phyloP scores from a whole-genome alignment of 2,329 filamentous ascomycete genomes.

The Albophoma yamanashiensis region DNA sequence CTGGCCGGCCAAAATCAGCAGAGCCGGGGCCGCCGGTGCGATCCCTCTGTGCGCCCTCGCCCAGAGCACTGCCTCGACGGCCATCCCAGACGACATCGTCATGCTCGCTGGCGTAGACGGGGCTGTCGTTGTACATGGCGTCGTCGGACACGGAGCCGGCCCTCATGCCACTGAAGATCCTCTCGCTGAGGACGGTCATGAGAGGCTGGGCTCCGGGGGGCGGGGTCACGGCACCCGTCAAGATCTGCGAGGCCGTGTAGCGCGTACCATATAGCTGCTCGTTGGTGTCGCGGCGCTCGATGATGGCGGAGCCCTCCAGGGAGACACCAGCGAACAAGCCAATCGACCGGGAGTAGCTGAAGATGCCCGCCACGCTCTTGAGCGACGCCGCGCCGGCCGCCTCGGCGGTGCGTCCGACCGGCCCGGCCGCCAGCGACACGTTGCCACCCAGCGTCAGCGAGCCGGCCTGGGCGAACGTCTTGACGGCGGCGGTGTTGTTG shows the following conservation, averaged over 20 bases:
- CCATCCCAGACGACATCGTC: constrained; percentile 82
- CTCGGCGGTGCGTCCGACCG: constrained; percentile 89
- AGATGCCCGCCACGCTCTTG: constrained; percentile 81
- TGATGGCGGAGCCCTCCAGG: constrained; percentile 83
- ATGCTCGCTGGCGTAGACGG: constrained; percentile 74
- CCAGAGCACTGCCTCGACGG: constrained; percentile 56
- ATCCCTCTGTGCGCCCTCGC: constrained; percentile 44
- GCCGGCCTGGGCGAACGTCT: constrained; percentile 86
- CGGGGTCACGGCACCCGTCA: constrained; percentile 66
- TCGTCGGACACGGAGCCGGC: constrained; percentile 35
- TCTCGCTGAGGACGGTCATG: constrained; percentile 74
- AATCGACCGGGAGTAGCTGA: constrained; percentile 97
- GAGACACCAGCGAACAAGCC: constrained; percentile 93
- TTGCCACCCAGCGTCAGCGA: constrained; percentile 91
- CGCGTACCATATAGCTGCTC: constrained; percentile 86
- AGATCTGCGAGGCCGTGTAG: constrained; percentile 70
- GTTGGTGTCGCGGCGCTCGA: constrained; percentile 93
- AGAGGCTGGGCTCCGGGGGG: constrained; percentile 77
- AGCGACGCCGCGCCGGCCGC: constrained; percentile 88
- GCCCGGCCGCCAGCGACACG: constrained; percentile 89
- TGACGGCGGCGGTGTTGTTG: constrained; percentile 81
- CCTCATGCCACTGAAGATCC: constrained; percentile 64
- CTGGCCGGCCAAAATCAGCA: constrained; percentile 45
- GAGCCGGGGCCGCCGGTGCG: constrained; percentile 27
- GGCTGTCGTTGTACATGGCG: constrained; percentile 85